Evolutionary conservation across 2,329 filamentous ascomycete species (phyloP).

Genomic region (Didymella pinodella): DNA sequence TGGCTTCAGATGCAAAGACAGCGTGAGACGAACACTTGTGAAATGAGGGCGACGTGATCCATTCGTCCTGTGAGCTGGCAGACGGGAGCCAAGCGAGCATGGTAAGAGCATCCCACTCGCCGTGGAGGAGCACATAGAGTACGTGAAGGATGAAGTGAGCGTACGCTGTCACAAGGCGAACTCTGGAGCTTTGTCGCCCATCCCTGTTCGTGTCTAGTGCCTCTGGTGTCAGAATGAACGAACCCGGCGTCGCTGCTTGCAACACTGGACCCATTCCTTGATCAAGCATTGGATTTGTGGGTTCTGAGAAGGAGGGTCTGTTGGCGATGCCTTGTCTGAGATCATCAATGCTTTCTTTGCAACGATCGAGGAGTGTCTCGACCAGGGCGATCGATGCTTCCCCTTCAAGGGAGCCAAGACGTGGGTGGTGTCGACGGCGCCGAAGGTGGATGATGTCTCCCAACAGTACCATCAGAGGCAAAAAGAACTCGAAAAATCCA

Average conservation of each 20-base stretch:
- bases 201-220: not conserved
- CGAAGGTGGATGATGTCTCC: slow-evolving; percentile 7
- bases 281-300: not conserved
- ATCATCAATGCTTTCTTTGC: slow-evolving; percentile 7
- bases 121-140: slow-evolving; percentile 3
- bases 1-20: slow-evolving; percentile 4
- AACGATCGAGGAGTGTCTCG: slow-evolving; percentile 2
- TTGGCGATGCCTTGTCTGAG: not conserved
- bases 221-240: not conserved
- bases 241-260: slow-evolving; percentile 4
- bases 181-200: not conserved
- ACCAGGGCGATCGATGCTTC: slow-evolving; percentile 1
- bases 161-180: slow-evolving; percentile 3
- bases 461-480: slow-evolving; percentile 1
- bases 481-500: slow-evolving; percentile 6
- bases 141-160: slow-evolving; percentile 10
- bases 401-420: not conserved
- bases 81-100: slow-evolving; percentile 12
- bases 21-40: slow-evolving; percentile 10
- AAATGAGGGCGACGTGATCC: slow-evolving; percentile 8
- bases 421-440: slow-evolving; percentile 3
- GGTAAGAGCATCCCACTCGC: slow-evolving; percentile 6
- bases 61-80: slow-evolving; percentile 1
- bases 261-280: not conserved
- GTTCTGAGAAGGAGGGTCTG: not conserved